Evolutionary conservation across 2,329 filamentous ascomycete species (phyloP), one percentile per base, ranked within the genome.

Genomic region (Hymenoscyphus albidus): DNA sequence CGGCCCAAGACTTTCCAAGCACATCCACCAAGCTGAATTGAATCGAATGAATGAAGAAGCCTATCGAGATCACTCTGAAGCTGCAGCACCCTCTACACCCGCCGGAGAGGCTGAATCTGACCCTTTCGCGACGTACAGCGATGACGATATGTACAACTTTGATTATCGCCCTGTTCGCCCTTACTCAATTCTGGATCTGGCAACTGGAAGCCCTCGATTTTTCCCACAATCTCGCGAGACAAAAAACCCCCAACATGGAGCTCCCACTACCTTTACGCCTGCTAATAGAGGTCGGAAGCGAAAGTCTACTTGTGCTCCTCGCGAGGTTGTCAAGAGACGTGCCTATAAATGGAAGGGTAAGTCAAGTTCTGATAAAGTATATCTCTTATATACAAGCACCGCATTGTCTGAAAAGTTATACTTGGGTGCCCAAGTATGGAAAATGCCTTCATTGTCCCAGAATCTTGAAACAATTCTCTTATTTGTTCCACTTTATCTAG

Each of bases 271-370:
- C 13, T 12, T 22, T 27, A 13, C 22, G 18, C 13, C 18, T 27
- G 7, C 10, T 27, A 22, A 22, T 22, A 54, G 48, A 54, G 48
- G 18, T 22, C 22, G 12, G 22, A 54, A 54, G 48, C 22, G 48
- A 54, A 54, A 54, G 48, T 54, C 48, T 4, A 54, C 48, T 54
- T 54, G 48, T 27, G 48, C 18, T 54, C 48, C 48, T 31, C 48
- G 48, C 22, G 18, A 22, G 22, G 10, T 12, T 5, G 13, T 10
- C 18, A 4, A 10, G 9, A 54, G 22, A 54, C 48, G 48, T 2
- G 9, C 48, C 22, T 54, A 54, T 54, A 54, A 54, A 27, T 54
- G 48, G 48, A 54, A 54, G 9, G 18, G 48, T 54, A 27, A 54
- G 48, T 54, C 18, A 27, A 54, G 9, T 27, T 22, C 18, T 54